These are phyloP conservation scores for Camelina hispida DNA, from an alignment of 345 rosid genomes.

Conservation along the genomic window DNA sequence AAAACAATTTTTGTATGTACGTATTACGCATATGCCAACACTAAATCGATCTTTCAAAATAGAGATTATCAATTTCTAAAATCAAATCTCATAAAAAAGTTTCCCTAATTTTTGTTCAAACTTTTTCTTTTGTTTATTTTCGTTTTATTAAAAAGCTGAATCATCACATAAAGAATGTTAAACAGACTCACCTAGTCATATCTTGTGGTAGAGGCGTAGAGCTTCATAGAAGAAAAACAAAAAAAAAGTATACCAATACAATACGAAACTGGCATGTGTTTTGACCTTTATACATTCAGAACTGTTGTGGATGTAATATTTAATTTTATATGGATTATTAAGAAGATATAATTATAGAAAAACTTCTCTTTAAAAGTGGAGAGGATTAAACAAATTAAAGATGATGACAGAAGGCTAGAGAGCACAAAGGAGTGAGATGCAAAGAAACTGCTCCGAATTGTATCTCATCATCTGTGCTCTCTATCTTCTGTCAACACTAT, in stretches of 20 bases:
- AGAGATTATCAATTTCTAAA: neutral
- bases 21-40: neutral
- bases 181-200: neutral
- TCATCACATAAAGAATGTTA: neutral
- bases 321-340: neutral
- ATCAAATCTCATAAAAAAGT: neutral
- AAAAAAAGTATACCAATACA: neutral
- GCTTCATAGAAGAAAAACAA: neutral
- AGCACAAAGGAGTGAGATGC: conserved; percentile 81
- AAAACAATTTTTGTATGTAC: no score
- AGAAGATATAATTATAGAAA: neutral
- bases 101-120: neutral
- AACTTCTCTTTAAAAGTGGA: neutral
- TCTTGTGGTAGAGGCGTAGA: neutral
- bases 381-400: conserved; percentile 39
- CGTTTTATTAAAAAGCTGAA: neutral
- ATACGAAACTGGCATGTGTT: neutral
- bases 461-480: conserved; percentile 77
- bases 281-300: neutral
- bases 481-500: conserved; percentile 87
- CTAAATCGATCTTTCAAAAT: neutral
- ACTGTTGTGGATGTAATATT: neutral
- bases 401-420: conserved; percentile 85
- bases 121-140: neutral
- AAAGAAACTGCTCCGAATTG: conserved; percentile 16